Evolutionary conservation across 768 basidiomycete species (phyloP), one percentile per base, ranked within the genome.

Genomic region (Megacollybia marginata): DNA sequence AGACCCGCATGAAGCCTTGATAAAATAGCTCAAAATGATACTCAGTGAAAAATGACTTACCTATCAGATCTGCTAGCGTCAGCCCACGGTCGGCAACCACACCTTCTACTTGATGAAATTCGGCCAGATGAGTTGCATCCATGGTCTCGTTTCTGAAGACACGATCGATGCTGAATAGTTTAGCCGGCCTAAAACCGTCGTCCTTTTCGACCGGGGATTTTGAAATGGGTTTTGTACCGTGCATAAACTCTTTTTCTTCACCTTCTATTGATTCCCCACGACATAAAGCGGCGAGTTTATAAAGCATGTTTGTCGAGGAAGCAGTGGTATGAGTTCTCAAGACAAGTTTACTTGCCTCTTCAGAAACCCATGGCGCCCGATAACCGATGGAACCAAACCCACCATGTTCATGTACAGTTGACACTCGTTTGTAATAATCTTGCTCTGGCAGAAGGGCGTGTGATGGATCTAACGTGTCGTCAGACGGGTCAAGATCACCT

Each of bases 61-160:
- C 94, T 55, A 99, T 97, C 52, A 99, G 73, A 64, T 98, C 93
- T 15, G 92, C 95, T 23, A 99, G 72, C 1, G 95, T 98, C 52
- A 99, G 69, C 46, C 83, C 83, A 55, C 84, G 82, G 67, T 99
- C 96, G 9, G 96, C 96, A 23, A 99, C 92, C 43, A 99, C 96
- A 46, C 96, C 96, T 66, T 99, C 96, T n/a, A 99, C 96, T 68
- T 99, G 96, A 64, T 98, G 95, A 75, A 99, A 99, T 68, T 99
- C 96, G 4, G 96, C 96, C 54, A 99, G 62, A 74, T 99, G 96
- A 15, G 96, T 99, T 42, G 93, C 93, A 66, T 99, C 96, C 78
- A 91, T 90, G 0, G 96, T 91, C 68, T 99, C 96, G 59, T 99
- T 99, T 63, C 96, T 77, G 84, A 98, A 99, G 18, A 99, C 96